Base-by-base conservation (phyloP, 2,329 filamentous ascomycete genomes). In the Aspergillus hiratsukae region DNA sequence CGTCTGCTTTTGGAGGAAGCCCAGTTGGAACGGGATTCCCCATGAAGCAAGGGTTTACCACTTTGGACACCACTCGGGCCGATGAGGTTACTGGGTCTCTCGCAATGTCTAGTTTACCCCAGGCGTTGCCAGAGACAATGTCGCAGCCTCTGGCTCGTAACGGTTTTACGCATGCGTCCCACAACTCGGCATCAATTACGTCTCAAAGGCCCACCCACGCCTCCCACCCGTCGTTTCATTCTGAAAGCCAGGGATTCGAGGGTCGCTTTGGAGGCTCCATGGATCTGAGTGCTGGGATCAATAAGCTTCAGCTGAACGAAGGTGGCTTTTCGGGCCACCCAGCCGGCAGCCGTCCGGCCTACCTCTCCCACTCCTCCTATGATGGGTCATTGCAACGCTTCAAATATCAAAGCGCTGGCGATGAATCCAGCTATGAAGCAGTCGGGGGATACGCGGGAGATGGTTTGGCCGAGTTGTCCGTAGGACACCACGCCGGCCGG, bases 341-440 rank as follows among this genome's bases (percentile, higher is more conserved):
- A 8, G 56, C 55, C 14, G 52, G 51, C 2, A 70, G 66, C 29
- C 69, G 73, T 14, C 68, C 71, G 9, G 37, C 59, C 0, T 73
- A 69, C 56, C 52, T 67, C n/a, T 59, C 64, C 3, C 69, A 70
- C 28, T 64, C 75, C 4, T 75, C 76, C 4, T 69, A 78, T n/a
- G 80, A 83, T 56, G 70, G 73, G n/a, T 70, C 76, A 1, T 66
- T 76, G n/a, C 68, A 72, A n/a, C 64, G 74, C 0, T 75, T 76
- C 53, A 79, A 77, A 55, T 79, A 74, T 27, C 66, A 68, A n/a
- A 57, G 58, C 27, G 45, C 52, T 4, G 51, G 55, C 11, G 70
- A 73, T 23, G 70, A 74, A 7, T 57, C 55, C 14, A 56, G 58
- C 23, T 75, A 70, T 46, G 68, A 72, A 35, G 49, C 62, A 2